A percentile compares a stretch with the other conserved stretches of the same genome.
phyloP scores from a whole-genome alignment of 2,329 filamentous ascomycete genomes.

The Alternaria infectoria region DNA sequence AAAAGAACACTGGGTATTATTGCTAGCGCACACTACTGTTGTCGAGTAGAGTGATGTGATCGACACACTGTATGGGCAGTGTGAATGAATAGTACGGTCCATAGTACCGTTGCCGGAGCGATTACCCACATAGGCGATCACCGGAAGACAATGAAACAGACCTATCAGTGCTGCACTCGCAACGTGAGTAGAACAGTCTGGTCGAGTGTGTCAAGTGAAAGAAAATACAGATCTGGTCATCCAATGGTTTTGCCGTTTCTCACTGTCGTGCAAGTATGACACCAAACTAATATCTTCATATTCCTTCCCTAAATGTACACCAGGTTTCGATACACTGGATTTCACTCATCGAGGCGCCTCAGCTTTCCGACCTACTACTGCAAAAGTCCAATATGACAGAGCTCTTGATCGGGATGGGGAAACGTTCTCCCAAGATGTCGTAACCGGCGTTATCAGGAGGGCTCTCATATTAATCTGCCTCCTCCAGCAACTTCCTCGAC shows the following conservation, averaged over 20 bases:
- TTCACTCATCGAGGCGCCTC: neutral
- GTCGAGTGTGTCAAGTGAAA: neutral
- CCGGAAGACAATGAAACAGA: neutral
- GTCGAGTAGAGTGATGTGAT: neutral
- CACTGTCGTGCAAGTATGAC: neutral
- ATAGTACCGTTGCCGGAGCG: neutral
- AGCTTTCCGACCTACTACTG: too few relatives aligned
- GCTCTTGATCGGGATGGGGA: neutral
- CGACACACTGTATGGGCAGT: neutral
- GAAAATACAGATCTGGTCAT: neutral
- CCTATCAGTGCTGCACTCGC: neutral
- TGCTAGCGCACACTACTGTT: neutral
- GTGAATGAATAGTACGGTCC: neutral
- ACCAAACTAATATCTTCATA: neutral
- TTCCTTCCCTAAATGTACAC: neutral
- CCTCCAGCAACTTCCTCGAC: neutral
- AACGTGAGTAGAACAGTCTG: neutral
- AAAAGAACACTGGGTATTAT: neutral
- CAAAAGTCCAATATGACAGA: too few relatives aligned
- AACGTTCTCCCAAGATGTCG: too few relatives aligned
- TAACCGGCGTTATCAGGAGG: too few relatives aligned
- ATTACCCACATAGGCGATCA: neutral
- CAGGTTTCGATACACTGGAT: neutral
- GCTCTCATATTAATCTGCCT: neutral
- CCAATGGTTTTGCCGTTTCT: neutral